phyloP scores from a whole-genome alignment of 805 yeast species.

The Pichia cabralensis region DNA sequence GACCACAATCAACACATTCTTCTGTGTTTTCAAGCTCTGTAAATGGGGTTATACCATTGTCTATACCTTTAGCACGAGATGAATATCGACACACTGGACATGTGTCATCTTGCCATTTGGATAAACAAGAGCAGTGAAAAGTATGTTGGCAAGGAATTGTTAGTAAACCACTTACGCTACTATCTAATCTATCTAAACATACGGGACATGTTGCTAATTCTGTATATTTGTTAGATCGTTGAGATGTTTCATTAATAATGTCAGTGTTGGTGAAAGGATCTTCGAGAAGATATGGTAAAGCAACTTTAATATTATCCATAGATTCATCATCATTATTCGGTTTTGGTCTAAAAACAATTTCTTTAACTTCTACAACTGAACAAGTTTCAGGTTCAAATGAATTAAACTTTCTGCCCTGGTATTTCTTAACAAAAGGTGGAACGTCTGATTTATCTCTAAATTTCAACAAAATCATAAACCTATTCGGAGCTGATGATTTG shows the following conservation, averaged over 20 bases:
- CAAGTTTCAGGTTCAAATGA: slow-evolving; percentile 87
- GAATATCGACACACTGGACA: slow-evolving; percentile 90
- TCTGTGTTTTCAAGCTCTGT: slow-evolving; percentile 20
- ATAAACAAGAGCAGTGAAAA: slow-evolving; percentile 79
- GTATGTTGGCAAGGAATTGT: slow-evolving; percentile 93
- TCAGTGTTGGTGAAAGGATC: slow-evolving; percentile 55
- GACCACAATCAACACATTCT: slow-evolving; percentile 49
- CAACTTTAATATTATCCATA: slow-evolving; percentile 10
- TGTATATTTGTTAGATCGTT: slow-evolving; percentile 19
- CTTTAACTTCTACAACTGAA: slow-evolving; percentile 61
- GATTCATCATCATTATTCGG: slow-evolving; percentile 1
- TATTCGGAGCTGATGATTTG: slow-evolving; percentile 50
- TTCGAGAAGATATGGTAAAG: slow-evolving; percentile 56
- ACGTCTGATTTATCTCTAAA: slow-evolving; percentile 50
- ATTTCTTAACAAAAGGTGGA: slow-evolving; percentile 50
- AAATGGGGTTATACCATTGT: not conserved
- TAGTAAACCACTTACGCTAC: slow-evolving; percentile 65
- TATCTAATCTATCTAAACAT: slow-evolving; percentile 81
- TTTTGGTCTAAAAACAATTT: slow-evolving; percentile 36
- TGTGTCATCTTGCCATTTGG: slow-evolving; percentile 82
- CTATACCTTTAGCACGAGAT: slow-evolving; percentile 18
- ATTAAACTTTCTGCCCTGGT: slow-evolving; percentile 67
- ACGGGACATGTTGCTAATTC: slow-evolving; percentile 93
- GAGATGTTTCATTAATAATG: not conserved
- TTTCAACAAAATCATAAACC: slow-evolving; percentile 73